These are phyloP conservation scores for Colletotrichum sp. DNA, from an alignment of 2,329 filamentous ascomycete genomes.

Conservation along the genomic window DNA sequence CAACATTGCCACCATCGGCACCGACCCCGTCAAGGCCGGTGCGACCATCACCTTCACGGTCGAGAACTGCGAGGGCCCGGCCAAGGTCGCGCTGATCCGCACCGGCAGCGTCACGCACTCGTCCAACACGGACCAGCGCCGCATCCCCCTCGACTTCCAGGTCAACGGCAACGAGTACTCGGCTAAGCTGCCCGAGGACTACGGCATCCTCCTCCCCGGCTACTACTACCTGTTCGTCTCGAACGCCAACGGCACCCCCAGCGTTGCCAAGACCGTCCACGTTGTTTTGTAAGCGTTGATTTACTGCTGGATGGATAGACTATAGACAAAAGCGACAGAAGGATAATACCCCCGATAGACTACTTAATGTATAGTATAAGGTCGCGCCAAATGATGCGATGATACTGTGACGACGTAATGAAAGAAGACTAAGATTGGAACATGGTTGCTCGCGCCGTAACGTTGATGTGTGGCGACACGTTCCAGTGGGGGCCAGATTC, in stretches of 20 bases:
- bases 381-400: background rate
- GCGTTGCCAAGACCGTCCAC: constrained; percentile 46
- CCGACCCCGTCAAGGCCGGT: constrained; percentile 28
- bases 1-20: constrained; percentile 37
- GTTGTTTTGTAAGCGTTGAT: constrained; percentile 21
- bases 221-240: constrained; percentile 60
- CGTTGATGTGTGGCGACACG: background rate
- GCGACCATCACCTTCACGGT: constrained; percentile 26
- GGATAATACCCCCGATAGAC: background rate
- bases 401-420: background rate
- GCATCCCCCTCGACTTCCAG: constrained; percentile 45
- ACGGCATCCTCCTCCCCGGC: constrained; percentile 55
- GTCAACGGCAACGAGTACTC: constrained; percentile 36
- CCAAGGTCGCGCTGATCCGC: constrained; percentile 48
- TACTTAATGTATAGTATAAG: background rate
- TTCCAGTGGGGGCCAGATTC: background rate
- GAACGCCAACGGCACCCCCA: constrained; percentile 48
- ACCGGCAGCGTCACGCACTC: constrained; percentile 57
- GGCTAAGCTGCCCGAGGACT: constrained; percentile 48
- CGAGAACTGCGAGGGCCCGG: constrained; percentile 36
- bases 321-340: constrained; percentile 9
- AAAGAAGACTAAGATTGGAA: background rate
- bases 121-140: constrained; percentile 63
- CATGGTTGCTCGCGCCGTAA: background rate
- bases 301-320: background rate